These are phyloP conservation scores for Myxozyma neotropica DNA, from an alignment of 805 yeast genomes.

Conservation along the genomic window DNA sequence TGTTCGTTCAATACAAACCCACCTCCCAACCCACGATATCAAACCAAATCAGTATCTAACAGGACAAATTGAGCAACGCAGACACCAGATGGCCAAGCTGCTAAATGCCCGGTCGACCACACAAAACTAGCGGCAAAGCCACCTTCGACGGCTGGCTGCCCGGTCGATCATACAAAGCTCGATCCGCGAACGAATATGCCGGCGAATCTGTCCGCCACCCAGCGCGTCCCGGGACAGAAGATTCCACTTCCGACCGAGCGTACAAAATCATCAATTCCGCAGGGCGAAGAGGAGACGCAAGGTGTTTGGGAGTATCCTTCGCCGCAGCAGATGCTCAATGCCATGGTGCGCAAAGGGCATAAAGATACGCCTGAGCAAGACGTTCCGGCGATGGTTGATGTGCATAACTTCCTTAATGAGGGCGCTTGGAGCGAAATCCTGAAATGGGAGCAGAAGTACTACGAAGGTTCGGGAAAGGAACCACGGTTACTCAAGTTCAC, in stretches of 20 bases:
- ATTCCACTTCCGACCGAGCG: slow-evolving; percentile 79
- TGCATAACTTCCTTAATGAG: slow-evolving; percentile 93
- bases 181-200: slow-evolving; percentile 41
- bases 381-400: slow-evolving; percentile 94
- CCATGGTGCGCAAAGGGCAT: slow-evolving; percentile 94
- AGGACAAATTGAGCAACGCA: background rate
- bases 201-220: slow-evolving; percentile 52
- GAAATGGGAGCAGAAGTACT: slow-evolving; percentile 83
- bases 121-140: slow-evolving; percentile 32
- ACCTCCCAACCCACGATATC: background rate
- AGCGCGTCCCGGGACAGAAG: slow-evolving; percentile 87
- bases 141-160: slow-evolving; percentile 45
- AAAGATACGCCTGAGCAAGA: slow-evolving; percentile 91
- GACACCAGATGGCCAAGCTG: slow-evolving; percentile 12
- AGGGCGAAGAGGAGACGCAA: slow-evolving; percentile 63
- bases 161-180: slow-evolving; percentile 44
- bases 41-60: background rate
- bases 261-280: slow-evolving; percentile 82
- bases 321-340: slow-evolving; percentile 98
- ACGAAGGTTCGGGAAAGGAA: slow-evolving; percentile 53
- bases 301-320: slow-evolving; percentile 99
- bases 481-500: slow-evolving; percentile 86
- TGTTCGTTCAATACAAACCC: too few relatives aligned
- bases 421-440: slow-evolving; percentile 96
- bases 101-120: slow-evolving; percentile 51